phyloP scores from a whole-genome alignment of 1,139 yeast species.

The Yamadazyma spencermartinsiae region DNA sequence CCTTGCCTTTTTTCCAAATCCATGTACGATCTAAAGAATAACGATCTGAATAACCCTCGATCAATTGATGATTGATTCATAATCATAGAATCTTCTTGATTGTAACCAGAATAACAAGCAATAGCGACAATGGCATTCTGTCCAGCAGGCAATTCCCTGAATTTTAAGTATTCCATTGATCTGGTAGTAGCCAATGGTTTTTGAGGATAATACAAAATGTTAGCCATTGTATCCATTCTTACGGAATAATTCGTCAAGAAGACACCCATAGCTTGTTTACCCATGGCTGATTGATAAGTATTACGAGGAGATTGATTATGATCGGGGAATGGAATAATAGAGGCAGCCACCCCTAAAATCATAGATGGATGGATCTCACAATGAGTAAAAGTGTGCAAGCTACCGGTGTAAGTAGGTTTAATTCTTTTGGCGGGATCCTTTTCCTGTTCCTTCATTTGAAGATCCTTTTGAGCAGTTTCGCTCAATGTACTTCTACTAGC shows the following conservation, averaged over 20 bases:
- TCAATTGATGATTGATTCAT: constrained; percentile 98
- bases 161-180: constrained; percentile 95
- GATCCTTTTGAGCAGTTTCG: constrained; percentile 44
- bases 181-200: constrained; percentile 99
- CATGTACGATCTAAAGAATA: constrained; percentile 96
- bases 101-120: constrained; percentile 96
- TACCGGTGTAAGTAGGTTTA: constrained; percentile 62
- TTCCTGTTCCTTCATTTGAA: constrained; percentile 49
- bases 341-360: constrained; percentile 98
- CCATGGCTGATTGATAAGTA: constrained; percentile 99
- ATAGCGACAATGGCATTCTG: constrained; percentile 98
- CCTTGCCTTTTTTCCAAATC: constrained; percentile 98
- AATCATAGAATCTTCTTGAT: constrained; percentile 99
- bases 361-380: constrained; percentile 99
- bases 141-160: constrained; percentile 98
- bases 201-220: constrained; percentile 94
- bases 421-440: constrained; percentile 86
- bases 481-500: constrained; percentile 55
- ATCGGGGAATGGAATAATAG: constrained; percentile 99
- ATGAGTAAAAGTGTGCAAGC: constrained; percentile 86
- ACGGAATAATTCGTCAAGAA: constrained; percentile 92
- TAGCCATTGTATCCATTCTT: constrained; percentile 99
- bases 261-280: constrained; percentile 99
- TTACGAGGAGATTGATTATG: constrained; percentile 99
- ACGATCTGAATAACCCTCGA: constrained; percentile 91